Evolutionary conservation across 1,284 basidiomycete genomes (phyloP), one percentile per base, ranked within the genome.

Genomic region (Melampsora americana): DNA sequence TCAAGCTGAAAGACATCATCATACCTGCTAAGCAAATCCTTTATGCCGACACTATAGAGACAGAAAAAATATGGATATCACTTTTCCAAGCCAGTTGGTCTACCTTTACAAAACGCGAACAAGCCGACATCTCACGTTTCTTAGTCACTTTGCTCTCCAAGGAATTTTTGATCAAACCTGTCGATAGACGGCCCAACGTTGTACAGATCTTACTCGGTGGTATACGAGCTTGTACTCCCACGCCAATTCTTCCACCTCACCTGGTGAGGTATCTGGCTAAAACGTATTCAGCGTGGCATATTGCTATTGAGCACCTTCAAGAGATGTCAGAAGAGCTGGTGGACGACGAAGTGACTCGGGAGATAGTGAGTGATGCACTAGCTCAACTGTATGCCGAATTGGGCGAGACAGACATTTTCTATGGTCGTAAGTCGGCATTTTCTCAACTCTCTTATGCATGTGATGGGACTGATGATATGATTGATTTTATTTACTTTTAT

Each of bases 201-300:
- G 89, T 99, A 70, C 92, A 98, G 83, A 94, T 93, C 0, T 86
- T 99, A 50, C 88, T 99, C 28, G 87, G 89, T 32, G 93, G 93
- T 4, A 87, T 94, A 46, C 88, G 92, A 59, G 88, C 90, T 48
- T 98, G 95, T 83, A 88, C 86, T 28, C 93, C 95, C 18, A 87
- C 92, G 0, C 89, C 96, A 85, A 89, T 89, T 59, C 86, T 99
- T 7, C 96, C 96, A 12, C 95, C 96, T 16, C 92, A 97, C 81
- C 88, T 99, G 28, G 87, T 98, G 80, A 98, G 98, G 83, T 99
- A 95, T 83, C 88, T 99, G 42, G 93, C 92, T 32, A 97, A 98
- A 84, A 95, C 92, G 0, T 99, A 92, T 83, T 90, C 93, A 65
- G 93, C 92, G 18, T 99, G 96, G 95, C 91, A 98, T 83, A 89